Evolutionary conservation across 345 rosid species (phyloP).

Genomic region (Moringa oleifera): DNA sequence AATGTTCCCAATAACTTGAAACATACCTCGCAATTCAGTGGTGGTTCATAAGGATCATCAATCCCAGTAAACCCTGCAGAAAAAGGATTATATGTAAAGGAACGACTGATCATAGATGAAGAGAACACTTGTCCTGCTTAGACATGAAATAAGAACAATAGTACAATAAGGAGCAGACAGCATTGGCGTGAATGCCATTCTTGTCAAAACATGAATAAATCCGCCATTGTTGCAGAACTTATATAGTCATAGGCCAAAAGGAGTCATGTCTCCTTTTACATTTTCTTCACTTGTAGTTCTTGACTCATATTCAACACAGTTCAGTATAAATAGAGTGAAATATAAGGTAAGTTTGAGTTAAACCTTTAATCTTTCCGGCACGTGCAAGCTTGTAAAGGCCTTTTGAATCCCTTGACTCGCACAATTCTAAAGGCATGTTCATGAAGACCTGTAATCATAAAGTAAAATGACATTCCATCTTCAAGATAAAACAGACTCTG

Average conservation of each 20-base stretch:
- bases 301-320: not conserved
- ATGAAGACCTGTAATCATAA: conserved; percentile 60
- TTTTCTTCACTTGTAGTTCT: not conserved
- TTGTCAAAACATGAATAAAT: too few species aligned
- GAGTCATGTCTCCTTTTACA: not conserved
- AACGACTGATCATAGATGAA: too few species aligned
- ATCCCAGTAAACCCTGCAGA: conserved; percentile 86
- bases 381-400: conserved; percentile 94
- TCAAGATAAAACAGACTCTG: conserved; percentile 4
- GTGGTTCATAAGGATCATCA: conserved; percentile 91
- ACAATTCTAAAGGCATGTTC: conserved; percentile 77
- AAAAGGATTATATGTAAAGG: too few species aligned
- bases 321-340: not conserved
- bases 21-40: conserved; percentile 75
- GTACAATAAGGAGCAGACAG: too few species aligned
- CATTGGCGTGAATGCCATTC: too few species aligned
- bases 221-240: not conserved
- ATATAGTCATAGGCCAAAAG: not conserved
- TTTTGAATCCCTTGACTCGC: conserved; percentile 86
- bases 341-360: not conserved
- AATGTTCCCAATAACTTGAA: not conserved
- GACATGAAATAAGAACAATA: too few species aligned
- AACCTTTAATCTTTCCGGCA: conserved; percentile 87
- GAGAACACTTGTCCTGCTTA: too few species aligned
- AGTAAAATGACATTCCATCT: conserved; percentile 1